Evolutionary conservation across 2,329 filamentous ascomycete genomes (phyloP).

Genomic region (Diaporthe ilicicola): DNA sequence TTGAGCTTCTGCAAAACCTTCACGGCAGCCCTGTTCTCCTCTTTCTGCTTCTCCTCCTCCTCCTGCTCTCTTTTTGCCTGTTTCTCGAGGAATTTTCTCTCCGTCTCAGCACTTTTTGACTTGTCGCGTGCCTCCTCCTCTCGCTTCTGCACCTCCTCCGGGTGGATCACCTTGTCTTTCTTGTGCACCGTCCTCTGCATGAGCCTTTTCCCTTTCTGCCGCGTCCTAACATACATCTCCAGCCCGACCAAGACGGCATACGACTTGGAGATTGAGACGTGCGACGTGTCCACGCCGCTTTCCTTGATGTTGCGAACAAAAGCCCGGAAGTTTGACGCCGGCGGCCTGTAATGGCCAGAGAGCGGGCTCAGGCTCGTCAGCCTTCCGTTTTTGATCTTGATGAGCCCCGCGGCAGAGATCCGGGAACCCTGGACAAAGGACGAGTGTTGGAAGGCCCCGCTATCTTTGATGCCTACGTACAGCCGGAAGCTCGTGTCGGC

Average conservation of each 20-base stretch:
- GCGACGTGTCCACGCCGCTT: conserved; percentile 80
- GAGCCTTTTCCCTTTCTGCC: conserved; percentile 68
- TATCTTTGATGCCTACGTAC: conserved; percentile 90
- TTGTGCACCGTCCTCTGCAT: conserved; percentile 58
- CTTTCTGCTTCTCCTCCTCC: conserved; percentile 49
- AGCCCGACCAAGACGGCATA: conserved; percentile 86
- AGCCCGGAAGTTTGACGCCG: conserved; percentile 81
- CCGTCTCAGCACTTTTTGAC: conserved; percentile 65
- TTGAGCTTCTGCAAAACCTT: conserved; percentile 53
- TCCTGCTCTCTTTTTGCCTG: conserved; percentile 46
- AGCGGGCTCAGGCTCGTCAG: conserved; percentile 76
- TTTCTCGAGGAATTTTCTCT: conserved; percentile 53
- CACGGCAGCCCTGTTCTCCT: conserved; percentile 38
- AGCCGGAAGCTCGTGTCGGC: conserved; percentile 85
- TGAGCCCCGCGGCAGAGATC: conserved; percentile 83
- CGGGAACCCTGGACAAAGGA: conserved; percentile 86
- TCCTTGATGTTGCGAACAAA: conserved; percentile 79
- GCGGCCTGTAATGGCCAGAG: conserved; percentile 86
- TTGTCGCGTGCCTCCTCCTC: conserved; percentile 70
- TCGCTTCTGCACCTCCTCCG: conserved; percentile 63
- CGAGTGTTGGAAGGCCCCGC: conserved; percentile 88
- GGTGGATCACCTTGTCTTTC: conserved; percentile 68
- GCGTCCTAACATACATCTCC: conserved; percentile 79
- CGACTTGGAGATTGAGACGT: conserved; percentile 80
- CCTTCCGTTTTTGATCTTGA: conserved; percentile 84